Percentiles rank a stretch among this genome's conserved stretches.
Evolutionary conservation across 257 asterid species (phyloP).

Genomic region (Lithospermum erythrorhizon): DNA sequence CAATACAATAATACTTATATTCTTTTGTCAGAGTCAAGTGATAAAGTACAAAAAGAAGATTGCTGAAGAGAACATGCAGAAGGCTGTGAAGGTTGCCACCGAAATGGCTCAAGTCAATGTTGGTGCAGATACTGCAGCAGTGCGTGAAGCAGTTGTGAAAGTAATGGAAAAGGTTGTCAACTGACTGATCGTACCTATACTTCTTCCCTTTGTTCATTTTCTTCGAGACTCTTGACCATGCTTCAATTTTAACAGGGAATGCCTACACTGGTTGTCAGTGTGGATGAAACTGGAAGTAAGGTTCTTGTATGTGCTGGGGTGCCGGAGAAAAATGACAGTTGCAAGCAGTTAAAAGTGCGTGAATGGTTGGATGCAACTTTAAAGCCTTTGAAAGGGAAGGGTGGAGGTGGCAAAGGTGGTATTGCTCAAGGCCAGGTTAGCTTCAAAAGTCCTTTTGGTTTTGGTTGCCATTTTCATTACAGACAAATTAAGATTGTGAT

Average conservation of each 20-base stretch:
- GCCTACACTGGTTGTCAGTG: slow-evolving; percentile 74
- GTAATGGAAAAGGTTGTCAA: slow-evolving; percentile 83
- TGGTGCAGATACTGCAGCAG: slow-evolving; percentile 84
- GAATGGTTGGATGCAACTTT: slow-evolving; percentile 77
- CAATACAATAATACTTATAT: no score
- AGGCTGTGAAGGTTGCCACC: slow-evolving; percentile 55
- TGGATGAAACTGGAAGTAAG: slow-evolving; percentile 62
- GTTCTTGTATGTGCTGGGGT: slow-evolving; percentile 95
- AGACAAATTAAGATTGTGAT: no score
- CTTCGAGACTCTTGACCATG: not conserved
- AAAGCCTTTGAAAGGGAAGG: slow-evolving; percentile 70
- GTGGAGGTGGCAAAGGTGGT: slow-evolving; percentile 98
- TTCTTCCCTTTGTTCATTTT: not conserved
- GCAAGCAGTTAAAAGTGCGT: slow-evolving; percentile 45
- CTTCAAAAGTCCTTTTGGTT: not conserved
- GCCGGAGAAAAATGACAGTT: slow-evolving; percentile 57
- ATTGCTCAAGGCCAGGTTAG: slow-evolving; percentile 95
- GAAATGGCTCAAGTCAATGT: slow-evolving; percentile 69
- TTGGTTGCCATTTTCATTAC: not conserved
- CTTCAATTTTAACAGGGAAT: slow-evolving; percentile 43
- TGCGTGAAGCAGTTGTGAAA: slow-evolving; percentile 97
- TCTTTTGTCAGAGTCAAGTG: slow-evolving; percentile 54
- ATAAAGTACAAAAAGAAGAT: slow-evolving; percentile 72
- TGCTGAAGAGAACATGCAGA: slow-evolving; percentile 70
- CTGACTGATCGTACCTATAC: not conserved